These are phyloP conservation scores for Castanopsis chinensis DNA, from an alignment of 306 rosid genomes.

Conservation along the genomic window DNA sequence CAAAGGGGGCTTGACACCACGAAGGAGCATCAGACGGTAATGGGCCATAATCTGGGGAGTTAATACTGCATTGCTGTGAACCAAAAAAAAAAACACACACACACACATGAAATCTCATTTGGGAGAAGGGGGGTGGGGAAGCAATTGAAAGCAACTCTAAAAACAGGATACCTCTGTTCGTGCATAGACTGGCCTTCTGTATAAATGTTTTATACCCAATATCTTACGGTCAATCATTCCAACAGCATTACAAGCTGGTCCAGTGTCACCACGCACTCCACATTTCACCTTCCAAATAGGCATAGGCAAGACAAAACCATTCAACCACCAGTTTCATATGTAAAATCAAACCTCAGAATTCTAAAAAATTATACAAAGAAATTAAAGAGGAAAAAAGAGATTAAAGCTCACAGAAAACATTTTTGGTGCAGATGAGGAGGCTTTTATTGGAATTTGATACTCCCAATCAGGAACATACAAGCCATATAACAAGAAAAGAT, in stretches of 20 bases:
- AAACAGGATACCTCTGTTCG: conserved; percentile 53
- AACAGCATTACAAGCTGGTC: conserved; percentile 83
- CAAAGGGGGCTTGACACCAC: conserved; percentile 99
- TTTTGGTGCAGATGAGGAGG: conserved; percentile 41
- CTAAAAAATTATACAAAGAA: background rate
- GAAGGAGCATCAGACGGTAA: conserved; percentile 86
- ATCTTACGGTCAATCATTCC: conserved; percentile 88
- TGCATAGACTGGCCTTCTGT: conserved; percentile 65
- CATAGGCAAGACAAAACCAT: background rate
- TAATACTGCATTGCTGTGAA: conserved; percentile 80
- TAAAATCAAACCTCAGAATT: background rate
- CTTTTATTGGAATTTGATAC: conserved; percentile 55
- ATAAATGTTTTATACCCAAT: conserved; percentile 70
- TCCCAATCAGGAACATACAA: conserved; percentile 90
- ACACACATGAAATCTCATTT: too few relatives aligned
- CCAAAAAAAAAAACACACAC: background rate
- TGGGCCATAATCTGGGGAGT: conserved; percentile 83
- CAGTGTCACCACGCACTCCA: conserved; percentile 73
- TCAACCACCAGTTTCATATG: conserved; percentile 10
- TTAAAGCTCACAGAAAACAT: conserved; percentile 61
- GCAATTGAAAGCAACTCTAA: background rate
- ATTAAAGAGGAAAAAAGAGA: background rate
- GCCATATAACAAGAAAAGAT: conserved; percentile 62
- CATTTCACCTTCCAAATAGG: conserved; percentile 68
- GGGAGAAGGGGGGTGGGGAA: too few relatives aligned